Base-by-base conservation (phyloP, 2,329 filamentous ascomycete species). In the Orbilia blumenaviensis region DNA sequence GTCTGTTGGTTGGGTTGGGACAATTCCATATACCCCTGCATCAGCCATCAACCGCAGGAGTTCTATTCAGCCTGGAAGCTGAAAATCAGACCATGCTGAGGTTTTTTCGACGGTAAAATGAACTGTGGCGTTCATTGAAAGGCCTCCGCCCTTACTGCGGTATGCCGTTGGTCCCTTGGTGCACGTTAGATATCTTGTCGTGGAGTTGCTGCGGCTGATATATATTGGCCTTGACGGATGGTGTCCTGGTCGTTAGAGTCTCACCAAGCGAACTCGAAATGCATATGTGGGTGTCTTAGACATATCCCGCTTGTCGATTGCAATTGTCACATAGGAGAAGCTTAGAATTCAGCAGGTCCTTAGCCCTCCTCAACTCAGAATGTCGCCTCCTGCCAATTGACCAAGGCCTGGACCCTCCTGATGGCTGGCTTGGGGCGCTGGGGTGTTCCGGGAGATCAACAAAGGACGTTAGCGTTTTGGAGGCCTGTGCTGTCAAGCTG, bases 401-500 rank as follows among this genome's bases (percentile, higher is more conserved):
- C 14, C 34, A 46, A 23, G 50, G 67, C 21, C 27, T 42, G 38
- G 54, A 32, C 21, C 63, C 23, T 56, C 25, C 10, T 32, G 29
- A 16, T 67, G 63, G 50, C 63, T 67, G 46, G 38, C 64, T 62
- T 60, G 66, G 56, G 27, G 25, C 42, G 54, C 71, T 68, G 50
- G 52, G 46, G 60, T 67, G 58, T 52, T n/a, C 56, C 72, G 72
- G 72, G 72, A 76, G 72, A 76, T 76, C 72, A 69, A 44, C 72
- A 56, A 44, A 54, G 50, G 69, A 48, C 72, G 58, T 58, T 60
- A 46, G 42, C n/a, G 25, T 58, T 50, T 36, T 46, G 42, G 32
- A 41, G 61, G 32, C 62, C 50, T 36, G 58, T 58, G 58, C 64
- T 76, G 64, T 76, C 56, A 66, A 67, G 62, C 50, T 18, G 48